Conservation (phyloP, 2,329 filamentous ascomycete genomes). For the Hymenoscyphus salicellus region DNA sequence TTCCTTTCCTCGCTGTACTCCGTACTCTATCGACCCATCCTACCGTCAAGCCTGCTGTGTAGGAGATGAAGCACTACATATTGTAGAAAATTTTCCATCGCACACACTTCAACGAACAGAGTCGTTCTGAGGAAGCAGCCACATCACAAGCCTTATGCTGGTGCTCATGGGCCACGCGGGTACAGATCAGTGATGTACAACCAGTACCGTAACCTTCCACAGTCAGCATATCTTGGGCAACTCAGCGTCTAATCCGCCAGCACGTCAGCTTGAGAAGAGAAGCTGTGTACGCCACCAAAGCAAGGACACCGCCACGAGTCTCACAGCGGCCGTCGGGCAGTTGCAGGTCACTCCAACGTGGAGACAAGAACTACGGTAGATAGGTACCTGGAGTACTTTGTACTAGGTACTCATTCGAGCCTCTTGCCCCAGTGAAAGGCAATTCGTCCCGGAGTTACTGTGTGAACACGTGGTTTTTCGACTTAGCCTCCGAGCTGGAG, state of each 20-base stretch:
- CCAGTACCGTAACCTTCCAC: background rate
- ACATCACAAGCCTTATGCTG: background rate
- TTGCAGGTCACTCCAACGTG: background rate
- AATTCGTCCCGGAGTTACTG: background rate
- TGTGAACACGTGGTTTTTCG: background rate
- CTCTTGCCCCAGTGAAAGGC: background rate
- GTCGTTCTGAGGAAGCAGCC: background rate
- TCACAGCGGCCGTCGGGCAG: background rate
- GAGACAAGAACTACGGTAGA: background rate
- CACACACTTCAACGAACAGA: background rate
- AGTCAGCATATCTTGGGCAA: constrained; percentile 1
- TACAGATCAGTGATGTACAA: background rate
- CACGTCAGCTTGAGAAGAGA: background rate
- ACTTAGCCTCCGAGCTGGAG: background rate
- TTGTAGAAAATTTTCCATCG: background rate
- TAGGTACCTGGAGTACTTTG: background rate
- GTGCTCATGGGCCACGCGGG: background rate
- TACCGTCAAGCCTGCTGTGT: constrained; percentile 1
- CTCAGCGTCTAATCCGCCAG: constrained; percentile 1
- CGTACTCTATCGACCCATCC: background rate
- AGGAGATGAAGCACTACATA: background rate
- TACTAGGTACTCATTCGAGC: background rate
- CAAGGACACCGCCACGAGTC: background rate
- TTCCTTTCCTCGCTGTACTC: background rate
- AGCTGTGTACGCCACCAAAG: background rate